Conservation (phyloP, 371 early-diverging fungal species). For the Phascolomyces articulosus region DNA sequence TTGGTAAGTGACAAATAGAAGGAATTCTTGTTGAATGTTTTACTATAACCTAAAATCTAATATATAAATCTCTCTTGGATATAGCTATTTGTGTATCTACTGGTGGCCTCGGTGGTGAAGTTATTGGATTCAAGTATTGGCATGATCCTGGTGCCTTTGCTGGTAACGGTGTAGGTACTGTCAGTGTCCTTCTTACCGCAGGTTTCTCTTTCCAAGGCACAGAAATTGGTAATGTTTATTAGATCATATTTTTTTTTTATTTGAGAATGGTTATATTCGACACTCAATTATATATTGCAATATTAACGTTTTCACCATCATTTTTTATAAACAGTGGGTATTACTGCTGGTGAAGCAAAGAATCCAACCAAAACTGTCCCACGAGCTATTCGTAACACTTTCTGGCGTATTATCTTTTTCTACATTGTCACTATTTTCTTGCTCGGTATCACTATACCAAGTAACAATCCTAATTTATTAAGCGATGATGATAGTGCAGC, state of each 20-base stretch:
- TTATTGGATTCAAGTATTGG: constrained; percentile 77
- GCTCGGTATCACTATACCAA: constrained; percentile 63
- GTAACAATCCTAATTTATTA: constrained; percentile 50
- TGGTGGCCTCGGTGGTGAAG: constrained; percentile 63
- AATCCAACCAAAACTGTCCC: constrained; percentile 72
- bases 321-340: constrained; percentile 42
- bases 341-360: constrained; percentile 65
- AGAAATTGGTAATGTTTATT: constrained; percentile 60
- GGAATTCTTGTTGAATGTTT: too few relatives aligned
- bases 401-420: constrained; percentile 76
- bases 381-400: constrained; percentile 67
- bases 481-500: constrained; percentile 35
- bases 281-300: background rate
- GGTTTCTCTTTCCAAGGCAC: constrained; percentile 89
- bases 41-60: too few relatives aligned
- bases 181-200: constrained; percentile 73
- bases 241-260: background rate
- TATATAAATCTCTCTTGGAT: too few relatives aligned
- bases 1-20: constrained; percentile 18
- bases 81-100: constrained; percentile 58
- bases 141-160: constrained; percentile 73
- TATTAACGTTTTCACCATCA: constrained; percentile 19
- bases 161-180: constrained; percentile 68
- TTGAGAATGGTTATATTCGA: too few relatives aligned
- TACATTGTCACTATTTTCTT: constrained; percentile 72